A percentile compares a stretch with the other conserved stretches of the same genome.
These are phyloP conservation scores for Axilococcus clingmanii DNA, from an alignment of 139 green algal genomes.

Conservation along the genomic window DNA sequence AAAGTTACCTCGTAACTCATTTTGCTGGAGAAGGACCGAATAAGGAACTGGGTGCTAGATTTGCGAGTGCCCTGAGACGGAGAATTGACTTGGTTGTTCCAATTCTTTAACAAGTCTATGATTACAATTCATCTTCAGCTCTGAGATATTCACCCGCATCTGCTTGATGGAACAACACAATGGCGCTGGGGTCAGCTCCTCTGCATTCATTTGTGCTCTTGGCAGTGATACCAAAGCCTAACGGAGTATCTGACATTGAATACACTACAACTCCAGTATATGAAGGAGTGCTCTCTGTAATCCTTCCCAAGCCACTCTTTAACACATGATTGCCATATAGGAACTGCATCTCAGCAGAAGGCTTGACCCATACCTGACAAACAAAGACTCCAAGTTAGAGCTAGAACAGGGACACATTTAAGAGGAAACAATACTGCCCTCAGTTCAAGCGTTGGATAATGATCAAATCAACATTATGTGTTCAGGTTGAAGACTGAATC, in stretches of 20 bases:
- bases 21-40: not conserved
- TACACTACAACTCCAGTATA: slow-evolving; percentile 79
- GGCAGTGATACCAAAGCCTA: slow-evolving; percentile 91
- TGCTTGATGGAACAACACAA: slow-evolving; percentile 91
- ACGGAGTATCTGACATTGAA: slow-evolving; percentile 85
- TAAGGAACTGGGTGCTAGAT: slow-evolving; percentile 1
- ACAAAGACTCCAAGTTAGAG: not conserved
- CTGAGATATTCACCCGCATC: slow-evolving; percentile 84
- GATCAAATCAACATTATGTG: slow-evolving; percentile 3
- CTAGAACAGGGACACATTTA: not conserved
- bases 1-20: not conserved
- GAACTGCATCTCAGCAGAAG: slow-evolving; percentile 93
- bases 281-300: slow-evolving; percentile 90
- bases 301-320: slow-evolving; percentile 91
- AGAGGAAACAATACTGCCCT: slow-evolving; percentile 5
- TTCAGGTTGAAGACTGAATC: slow-evolving; percentile 63
- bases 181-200: slow-evolving; percentile 75
- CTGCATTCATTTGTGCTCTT: slow-evolving; percentile 88
- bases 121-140: slow-evolving; percentile 50
- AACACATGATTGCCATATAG: slow-evolving; percentile 98
- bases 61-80: slow-evolving; percentile 12
- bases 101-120: not conserved
- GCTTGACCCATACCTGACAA: slow-evolving; percentile 95
- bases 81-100: slow-evolving; percentile 19
- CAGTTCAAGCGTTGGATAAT: slow-evolving; percentile 28